A percentile compares a stretch with the other conserved stretches of the same genome.
These are phyloP conservation scores for Haemoproteus tartakovskyi DNA, from an alignment of 169 alveolate species.

Conservation along the genomic window DNA sequence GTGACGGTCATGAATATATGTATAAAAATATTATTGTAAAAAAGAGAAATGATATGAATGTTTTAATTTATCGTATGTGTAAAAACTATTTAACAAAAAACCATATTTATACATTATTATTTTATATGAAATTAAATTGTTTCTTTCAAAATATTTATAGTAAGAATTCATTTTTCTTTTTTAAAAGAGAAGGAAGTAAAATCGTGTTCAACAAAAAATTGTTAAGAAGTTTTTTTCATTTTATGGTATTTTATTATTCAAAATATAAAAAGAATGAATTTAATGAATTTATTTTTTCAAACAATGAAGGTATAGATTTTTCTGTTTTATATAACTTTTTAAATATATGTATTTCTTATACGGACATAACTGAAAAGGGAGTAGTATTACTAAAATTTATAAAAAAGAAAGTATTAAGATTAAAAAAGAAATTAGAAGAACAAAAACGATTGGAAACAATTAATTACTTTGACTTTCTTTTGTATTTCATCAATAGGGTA, in stretches of 20 bases:
- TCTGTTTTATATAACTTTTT: conserved; percentile 9
- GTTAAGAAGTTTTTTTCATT: conserved; percentile 5
- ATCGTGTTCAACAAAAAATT: not conserved
- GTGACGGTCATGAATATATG: conserved; percentile 34
- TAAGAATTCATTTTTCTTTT: too few relatives aligned
- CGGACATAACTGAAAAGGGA: conserved; percentile 16
- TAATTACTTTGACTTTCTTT: not conserved
- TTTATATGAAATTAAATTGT: conserved; percentile 1
- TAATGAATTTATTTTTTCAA: conserved; percentile 3
- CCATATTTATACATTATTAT: conserved; percentile 2
- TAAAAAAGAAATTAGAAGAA: not conserved
- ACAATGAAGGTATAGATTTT: conserved; percentile 1
- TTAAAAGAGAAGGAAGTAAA: not conserved
- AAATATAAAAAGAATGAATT: conserved; percentile 24
- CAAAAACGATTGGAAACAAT: not conserved
- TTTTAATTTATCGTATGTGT: conserved; percentile 16
- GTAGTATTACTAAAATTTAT: conserved; percentile 2
- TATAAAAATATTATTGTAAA: conserved; percentile 12
- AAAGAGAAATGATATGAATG: conserved; percentile 1
- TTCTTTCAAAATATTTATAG: not conserved
- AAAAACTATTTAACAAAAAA: conserved; percentile 20
- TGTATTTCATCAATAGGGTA: conserved; percentile 10
- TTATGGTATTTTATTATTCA: conserved; percentile 1
- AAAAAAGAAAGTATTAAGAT: not conserved
- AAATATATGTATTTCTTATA: conserved; percentile 5